These are phyloP conservation scores for Podospora pseudopauciseta DNA, from an alignment of 495 filamentous ascomycete species.

Conservation along the genomic window DNA sequence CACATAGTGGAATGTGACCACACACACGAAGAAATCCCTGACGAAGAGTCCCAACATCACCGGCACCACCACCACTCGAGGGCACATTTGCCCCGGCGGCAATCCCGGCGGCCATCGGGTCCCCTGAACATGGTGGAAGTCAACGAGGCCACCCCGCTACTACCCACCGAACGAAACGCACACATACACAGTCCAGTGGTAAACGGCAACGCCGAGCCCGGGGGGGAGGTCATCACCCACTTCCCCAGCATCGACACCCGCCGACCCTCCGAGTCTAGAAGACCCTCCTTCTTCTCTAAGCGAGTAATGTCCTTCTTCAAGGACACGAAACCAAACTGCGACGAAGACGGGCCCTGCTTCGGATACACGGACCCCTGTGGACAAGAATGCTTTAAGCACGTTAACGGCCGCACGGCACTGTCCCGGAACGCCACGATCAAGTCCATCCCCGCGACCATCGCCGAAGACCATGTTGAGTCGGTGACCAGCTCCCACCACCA, in stretches of 20 bases:
- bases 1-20: conserved; percentile 92
- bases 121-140: conserved; percentile 24
- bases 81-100: neutral
- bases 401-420: conserved; percentile 26
- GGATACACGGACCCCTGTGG: conserved; percentile 85
- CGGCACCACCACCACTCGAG: conserved; percentile 25
- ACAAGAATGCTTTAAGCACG: conserved; percentile 68
- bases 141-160: conserved; percentile 34
- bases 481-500: conserved; percentile 26
- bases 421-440: conserved; percentile 28
- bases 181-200: conserved; percentile 16
- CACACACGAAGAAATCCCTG: conserved; percentile 57
- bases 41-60: conserved; percentile 25
- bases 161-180: conserved; percentile 15
- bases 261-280: conserved; percentile 23
- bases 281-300: conserved; percentile 42
- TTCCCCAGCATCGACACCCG: conserved; percentile 10
- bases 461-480: conserved; percentile 28
- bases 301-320: conserved; percentile 63
- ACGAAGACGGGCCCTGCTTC: conserved; percentile 71
- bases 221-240: conserved; percentile 17
- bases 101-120: conserved; percentile 3
- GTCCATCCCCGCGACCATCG: neutral
- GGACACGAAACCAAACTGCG: conserved; percentile 65
- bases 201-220: conserved; percentile 1